Base-by-base conservation (phyloP, 2,329 filamentous ascomycete species). In the Ceratocystis cubensis region DNA sequence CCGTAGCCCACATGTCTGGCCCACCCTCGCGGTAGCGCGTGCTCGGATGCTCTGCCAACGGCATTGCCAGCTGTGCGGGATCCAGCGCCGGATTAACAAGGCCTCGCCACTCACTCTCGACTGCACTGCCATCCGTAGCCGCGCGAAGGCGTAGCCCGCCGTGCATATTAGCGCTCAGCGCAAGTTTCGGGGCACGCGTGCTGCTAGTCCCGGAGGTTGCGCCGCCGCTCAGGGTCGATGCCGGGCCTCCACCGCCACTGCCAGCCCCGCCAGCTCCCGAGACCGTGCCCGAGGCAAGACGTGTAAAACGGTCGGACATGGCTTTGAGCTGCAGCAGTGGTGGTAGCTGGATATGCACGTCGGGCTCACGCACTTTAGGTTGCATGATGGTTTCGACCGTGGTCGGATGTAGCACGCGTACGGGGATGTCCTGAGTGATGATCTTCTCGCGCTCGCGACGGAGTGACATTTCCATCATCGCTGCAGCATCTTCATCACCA, bases 341-440 rank as follows among this genome's bases (percentile, higher is more conserved):
- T 0, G 94, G 94, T 2, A 99, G 81, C 65, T 91, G 86, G 73
- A 99, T 96, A 76, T 97, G 89, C 2, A 96, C 92, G 72, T 97
- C 94, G 48, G 93, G 91, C 71, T 96, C 91, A 68, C 90, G 87
- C 68, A 92, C 91, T 69, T 87, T 86, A 15, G 94, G 94, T 77
- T 99, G 93, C 78, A 96, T 91, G 69, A 97, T 86, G n/a, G 86
- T 88, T 72, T 94, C 89, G n/a, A 97, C 91, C 0, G 85, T 88
- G 64, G 88, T 84, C 1, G 89, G 86, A 67, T 89, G 86, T 8
- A 99, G 82, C 1, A 99, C 91, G 20, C 92, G 87, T 56, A 97
- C 88, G n/a, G 94, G 94, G 48, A 99, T 88, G 75, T 97, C 91
- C 73, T 99, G 94, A 0, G 91, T 96, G 72, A 99, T 88, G 71